These are phyloP conservation scores for Aspergillus novoparasiticus DNA, from an alignment of 2,329 filamentous ascomycete species.

Conservation along the genomic window DNA sequence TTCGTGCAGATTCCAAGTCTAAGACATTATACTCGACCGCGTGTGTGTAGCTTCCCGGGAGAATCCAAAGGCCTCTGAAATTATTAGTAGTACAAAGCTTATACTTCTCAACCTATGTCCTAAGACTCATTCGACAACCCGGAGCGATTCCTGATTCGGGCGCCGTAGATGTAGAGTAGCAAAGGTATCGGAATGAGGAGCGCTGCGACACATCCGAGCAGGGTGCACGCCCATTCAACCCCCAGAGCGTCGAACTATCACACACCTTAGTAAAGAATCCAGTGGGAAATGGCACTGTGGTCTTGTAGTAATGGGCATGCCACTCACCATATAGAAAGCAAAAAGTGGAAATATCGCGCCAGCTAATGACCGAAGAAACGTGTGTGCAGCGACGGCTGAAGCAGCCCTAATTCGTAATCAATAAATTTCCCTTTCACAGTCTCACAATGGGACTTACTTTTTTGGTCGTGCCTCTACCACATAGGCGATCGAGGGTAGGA, in stretches of 20 bases:
- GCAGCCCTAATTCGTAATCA: conserved; percentile 41
- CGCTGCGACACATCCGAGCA: conserved; percentile 33
- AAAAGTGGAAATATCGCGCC: conserved; percentile 42
- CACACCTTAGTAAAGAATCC: neutral
- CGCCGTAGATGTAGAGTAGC: conserved; percentile 36
- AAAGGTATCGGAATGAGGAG: conserved; percentile 37
- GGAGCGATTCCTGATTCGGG: neutral
- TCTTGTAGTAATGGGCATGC: no score
- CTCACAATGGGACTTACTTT: conserved; percentile 35
- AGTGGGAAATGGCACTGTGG: accelerated
- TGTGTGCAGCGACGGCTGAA: conserved; percentile 52
- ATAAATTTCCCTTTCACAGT: neutral
- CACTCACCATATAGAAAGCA: conserved; percentile 34
- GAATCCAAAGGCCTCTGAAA: no score
- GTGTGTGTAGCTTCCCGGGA: no score
- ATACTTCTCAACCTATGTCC: neutral
- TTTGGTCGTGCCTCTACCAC: conserved; percentile 62
- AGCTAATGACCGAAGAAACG: conserved; percentile 46
- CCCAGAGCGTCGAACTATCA: conserved; percentile 45
- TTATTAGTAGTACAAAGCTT: no score
- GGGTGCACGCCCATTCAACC: conserved; percentile 35
- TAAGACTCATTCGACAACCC: neutral
- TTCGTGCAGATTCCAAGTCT: no score
- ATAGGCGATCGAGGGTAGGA: conserved; percentile 60
- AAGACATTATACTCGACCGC: no score